Evolutionary conservation across 2,329 filamentous ascomycete species (phyloP), one percentile per base, ranked within the genome.

Genomic region (Erysiphe neolycopersici): DNA sequence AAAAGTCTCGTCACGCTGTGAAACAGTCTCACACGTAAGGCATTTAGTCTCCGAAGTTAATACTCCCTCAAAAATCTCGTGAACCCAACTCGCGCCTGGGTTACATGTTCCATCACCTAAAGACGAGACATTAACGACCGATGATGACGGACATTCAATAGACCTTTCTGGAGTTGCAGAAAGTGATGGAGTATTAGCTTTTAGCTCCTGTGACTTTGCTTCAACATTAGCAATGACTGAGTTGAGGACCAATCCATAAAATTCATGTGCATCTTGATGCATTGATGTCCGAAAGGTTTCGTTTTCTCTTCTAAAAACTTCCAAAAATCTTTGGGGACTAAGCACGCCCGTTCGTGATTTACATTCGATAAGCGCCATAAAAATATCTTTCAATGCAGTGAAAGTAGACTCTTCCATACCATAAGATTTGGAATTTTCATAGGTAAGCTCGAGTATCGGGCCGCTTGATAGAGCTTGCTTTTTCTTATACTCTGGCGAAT

Each of bases 221-320:
- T 98, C 89, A 22, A 98, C 84, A 54, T 87, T 92, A 41, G 84
- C 73, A 43, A 98, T 87, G 31, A 98, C 81, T 56, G 93, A 80
- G 59, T 98, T 98, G n/a, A 98, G 66, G 2, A 98, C 68, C 30
- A 95, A 64, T 47, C 92, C 92, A 52, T 95, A 73, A 52, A 98
- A 98, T 57, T 98, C 89, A 59, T 98, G 89, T 1, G 89, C 89
- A 58, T 98, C 89, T 58, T 98, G 89, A 59, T 98, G 89, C 81
- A 94, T 93, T 4, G 85, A 81, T 35, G 84, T 87, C 46, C 84
- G 76, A 55, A 98, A 98, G 78, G 93, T 85, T 59, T 98, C 89
- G 57, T 98, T 92, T 53, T 95, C 83, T 48, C 80, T 73, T 56
- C 85, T 82, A 55, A 98, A 74, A 22, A 94, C 85, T 56, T 98